Percentiles rank a stretch among this genome's conserved stretches.
Evolutionary conservation across 2,329 filamentous ascomycete genomes (phyloP).

Genomic region (Fusarium luffae): DNA sequence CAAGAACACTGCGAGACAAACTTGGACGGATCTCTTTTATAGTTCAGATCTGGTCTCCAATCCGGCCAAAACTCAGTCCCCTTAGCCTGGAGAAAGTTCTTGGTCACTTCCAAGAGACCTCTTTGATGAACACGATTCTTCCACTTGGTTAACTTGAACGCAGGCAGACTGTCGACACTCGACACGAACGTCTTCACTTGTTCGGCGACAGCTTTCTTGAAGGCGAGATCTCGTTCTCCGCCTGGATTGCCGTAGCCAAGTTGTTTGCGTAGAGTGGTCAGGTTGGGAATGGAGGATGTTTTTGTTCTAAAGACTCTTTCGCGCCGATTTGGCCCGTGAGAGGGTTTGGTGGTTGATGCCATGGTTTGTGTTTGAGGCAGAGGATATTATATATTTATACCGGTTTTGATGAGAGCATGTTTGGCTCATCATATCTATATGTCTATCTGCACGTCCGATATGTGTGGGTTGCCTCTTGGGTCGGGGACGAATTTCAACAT

Average conservation of each 20-base stretch:
- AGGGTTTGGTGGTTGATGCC: not conserved
- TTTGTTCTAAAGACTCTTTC: slow-evolving; percentile 20
- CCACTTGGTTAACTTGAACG: slow-evolving; percentile 24
- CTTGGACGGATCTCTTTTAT: slow-evolving; percentile 3
- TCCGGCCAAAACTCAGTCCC: slow-evolving; percentile 34
- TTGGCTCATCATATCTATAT: not conserved
- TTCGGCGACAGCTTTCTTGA: slow-evolving; percentile 22
- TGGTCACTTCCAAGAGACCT: slow-evolving; percentile 33
- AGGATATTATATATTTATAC: not conserved
- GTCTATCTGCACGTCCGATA: not conserved
- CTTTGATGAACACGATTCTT: slow-evolving; percentile 19
- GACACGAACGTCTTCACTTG: slow-evolving; percentile 23
- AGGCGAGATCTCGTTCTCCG: slow-evolving; percentile 21
- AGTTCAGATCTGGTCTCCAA: not conserved
- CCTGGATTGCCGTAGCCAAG: slow-evolving; percentile 32
- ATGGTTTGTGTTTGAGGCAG: not conserved
- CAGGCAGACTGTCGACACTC: not conserved
- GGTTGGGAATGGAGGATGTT: slow-evolving; percentile 12
- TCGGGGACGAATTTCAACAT: not conserved
- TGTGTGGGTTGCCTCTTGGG: not conserved
- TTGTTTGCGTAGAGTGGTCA: slow-evolving; percentile 29
- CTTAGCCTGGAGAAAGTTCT: slow-evolving; percentile 26
- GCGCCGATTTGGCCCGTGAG: not conserved
- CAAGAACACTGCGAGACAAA: not conserved
- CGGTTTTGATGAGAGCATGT: not conserved